These are phyloP conservation scores for Calvatia gigantea DNA, from an alignment of 768 basidiomycete species.

Conservation along the genomic window DNA sequence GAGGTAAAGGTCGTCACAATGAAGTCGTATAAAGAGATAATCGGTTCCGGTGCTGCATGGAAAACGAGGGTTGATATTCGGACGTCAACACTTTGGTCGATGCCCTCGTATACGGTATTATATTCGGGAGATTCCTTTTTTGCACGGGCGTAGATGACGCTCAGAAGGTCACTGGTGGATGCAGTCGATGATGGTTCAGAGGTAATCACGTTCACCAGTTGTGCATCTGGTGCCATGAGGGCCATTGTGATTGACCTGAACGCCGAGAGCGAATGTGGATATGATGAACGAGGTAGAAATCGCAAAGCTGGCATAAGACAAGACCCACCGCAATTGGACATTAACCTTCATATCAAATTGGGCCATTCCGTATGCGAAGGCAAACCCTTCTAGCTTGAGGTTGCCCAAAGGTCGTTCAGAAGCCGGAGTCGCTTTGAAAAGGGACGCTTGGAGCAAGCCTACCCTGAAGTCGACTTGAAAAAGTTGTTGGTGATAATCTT, in stretches of 20 bases:
- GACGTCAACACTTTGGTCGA: slow-evolving; percentile 86
- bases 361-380: slow-evolving; percentile 66
- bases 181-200: slow-evolving; percentile 43
- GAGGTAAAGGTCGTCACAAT: slow-evolving; percentile 96
- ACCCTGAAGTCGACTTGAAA: slow-evolving; percentile 90
- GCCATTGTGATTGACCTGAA: slow-evolving; percentile 72
- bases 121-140: slow-evolving; percentile 88
- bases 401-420: slow-evolving; percentile 76
- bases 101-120: slow-evolving; percentile 69
- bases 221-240: slow-evolving; percentile 53
- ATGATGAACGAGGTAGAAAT: neutral
- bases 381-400: slow-evolving; percentile 75
- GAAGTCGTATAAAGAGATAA: slow-evolving; percentile 91
- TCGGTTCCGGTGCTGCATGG: slow-evolving; percentile 84
- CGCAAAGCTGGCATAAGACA: no score
- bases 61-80: slow-evolving; percentile 89
- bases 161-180: slow-evolving; percentile 65
- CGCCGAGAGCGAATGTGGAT: slow-evolving; percentile 1
- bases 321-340: slow-evolving; percentile 65
- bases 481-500: slow-evolving; percentile 48
- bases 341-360: slow-evolving; percentile 88
- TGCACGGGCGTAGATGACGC: slow-evolving; percentile 73
- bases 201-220: slow-evolving; percentile 62
- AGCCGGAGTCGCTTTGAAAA: slow-evolving; percentile 66
- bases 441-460: slow-evolving; percentile 71